A percentile compares a stretch with the other conserved stretches of the same genome.
phyloP scores from a whole-genome alignment of 2,329 filamentous ascomycete genomes.

The Coniochaeta ligniaria region DNA sequence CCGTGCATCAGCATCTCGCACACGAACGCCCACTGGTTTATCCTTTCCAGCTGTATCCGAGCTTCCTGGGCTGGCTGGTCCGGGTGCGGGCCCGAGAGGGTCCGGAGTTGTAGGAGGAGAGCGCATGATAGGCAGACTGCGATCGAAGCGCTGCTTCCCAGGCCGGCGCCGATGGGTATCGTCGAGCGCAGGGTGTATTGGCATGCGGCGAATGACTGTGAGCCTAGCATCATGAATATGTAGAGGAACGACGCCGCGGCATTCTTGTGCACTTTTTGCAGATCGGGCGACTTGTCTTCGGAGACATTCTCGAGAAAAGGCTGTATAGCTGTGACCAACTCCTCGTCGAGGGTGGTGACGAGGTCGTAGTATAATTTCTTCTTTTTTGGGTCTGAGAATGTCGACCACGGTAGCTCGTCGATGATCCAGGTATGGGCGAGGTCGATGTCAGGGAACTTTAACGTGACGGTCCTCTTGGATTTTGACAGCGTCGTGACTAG shows the following conservation, averaged over 20 bases:
- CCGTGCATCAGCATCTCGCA: conserved; percentile 96
- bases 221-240: conserved; percentile 82
- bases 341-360: conserved; percentile 74
- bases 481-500: conserved; percentile 93
- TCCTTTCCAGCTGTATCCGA: conserved; percentile 84
- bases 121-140: conserved; percentile 82
- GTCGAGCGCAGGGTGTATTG: conserved; percentile 89
- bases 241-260: conserved; percentile 87
- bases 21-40: conserved; percentile 97
- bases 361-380: conserved; percentile 95
- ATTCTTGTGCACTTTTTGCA: conserved; percentile 76
- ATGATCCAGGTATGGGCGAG: conserved; percentile 92
- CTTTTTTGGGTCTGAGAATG: conserved; percentile 73
- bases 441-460: conserved; percentile 87
- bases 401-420: conserved; percentile 78
- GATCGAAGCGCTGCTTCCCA: conserved; percentile 92
- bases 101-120: conserved; percentile 79
- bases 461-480: conserved; percentile 76
- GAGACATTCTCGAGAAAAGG: conserved; percentile 73
- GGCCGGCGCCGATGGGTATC: conserved; percentile 83
- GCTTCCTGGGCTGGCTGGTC: conserved; percentile 86
- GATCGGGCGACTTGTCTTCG: conserved; percentile 53
- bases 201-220: conserved; percentile 69
- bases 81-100: conserved; percentile 81
- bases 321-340: conserved; percentile 73